A percentile compares a stretch with the other conserved stretches of the same genome.
These are phyloP conservation scores for Abrus pulchellus DNA, from an alignment of 306 rosid genomes.

Conservation along the genomic window DNA sequence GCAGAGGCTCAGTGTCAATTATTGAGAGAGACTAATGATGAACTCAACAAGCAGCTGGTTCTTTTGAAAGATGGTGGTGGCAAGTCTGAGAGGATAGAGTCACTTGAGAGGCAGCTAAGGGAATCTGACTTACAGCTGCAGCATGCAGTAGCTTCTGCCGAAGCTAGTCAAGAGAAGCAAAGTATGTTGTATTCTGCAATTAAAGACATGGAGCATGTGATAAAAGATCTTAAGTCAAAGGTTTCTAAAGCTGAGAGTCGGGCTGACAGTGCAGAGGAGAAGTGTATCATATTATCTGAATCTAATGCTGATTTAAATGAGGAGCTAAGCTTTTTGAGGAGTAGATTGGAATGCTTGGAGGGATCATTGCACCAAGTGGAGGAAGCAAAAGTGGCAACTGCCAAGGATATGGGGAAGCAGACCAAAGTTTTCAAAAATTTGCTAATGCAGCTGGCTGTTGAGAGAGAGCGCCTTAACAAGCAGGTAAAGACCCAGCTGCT, in stretches of 20 bases:
- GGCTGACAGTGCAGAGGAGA: conserved; percentile 82
- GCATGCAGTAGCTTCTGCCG: conserved; percentile 83
- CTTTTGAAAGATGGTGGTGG: conserved; percentile 52
- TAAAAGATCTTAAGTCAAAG: conserved; percentile 75
- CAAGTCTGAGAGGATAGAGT: conserved; percentile 56
- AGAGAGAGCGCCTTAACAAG: conserved; percentile 92
- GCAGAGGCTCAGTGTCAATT: conserved; percentile 58
- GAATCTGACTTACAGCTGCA: conserved; percentile 68
- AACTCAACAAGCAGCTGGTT: conserved; percentile 59
- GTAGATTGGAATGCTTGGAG: conserved; percentile 73
- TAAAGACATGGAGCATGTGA: conserved; percentile 81
- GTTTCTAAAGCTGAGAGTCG: conserved; percentile 75
- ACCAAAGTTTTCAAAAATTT: conserved; percentile 68
- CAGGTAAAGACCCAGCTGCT: conserved; percentile 64
- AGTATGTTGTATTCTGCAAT: conserved; percentile 70
- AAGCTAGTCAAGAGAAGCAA: conserved; percentile 90
- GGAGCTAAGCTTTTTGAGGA: conserved; percentile 71
- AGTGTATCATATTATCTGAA: conserved; percentile 75
- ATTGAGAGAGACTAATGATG: conserved; percentile 52
- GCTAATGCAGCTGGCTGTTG: conserved; percentile 79
- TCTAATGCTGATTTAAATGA: conserved; percentile 73
- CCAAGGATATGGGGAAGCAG: conserved; percentile 68
- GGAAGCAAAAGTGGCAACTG: conserved; percentile 74
- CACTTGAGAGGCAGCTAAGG: conserved; percentile 66
- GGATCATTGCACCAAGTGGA: conserved; percentile 72